Conservation (phyloP, 192 early-diverging fungal species). For the Backusella sp. region DNA sequence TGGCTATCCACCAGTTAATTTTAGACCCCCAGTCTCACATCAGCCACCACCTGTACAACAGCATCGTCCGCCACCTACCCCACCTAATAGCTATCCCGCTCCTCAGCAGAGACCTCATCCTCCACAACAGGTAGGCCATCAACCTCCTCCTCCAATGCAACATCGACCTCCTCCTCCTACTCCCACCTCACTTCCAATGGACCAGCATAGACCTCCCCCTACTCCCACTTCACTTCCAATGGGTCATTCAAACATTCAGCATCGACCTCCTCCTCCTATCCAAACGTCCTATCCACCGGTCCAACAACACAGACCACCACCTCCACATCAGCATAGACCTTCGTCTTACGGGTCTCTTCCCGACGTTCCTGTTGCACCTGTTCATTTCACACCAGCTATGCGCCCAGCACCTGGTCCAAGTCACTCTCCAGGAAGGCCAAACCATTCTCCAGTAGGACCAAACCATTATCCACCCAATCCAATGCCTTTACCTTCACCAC, state of each 20-base stretch:
- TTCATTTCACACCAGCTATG: background rate
- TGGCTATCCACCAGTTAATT: background rate
- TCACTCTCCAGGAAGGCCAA: background rate
- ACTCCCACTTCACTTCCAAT: background rate
- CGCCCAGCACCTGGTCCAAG: background rate
- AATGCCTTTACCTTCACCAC: conserved; percentile 1
- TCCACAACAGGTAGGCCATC: background rate
- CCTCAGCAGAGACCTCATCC: background rate
- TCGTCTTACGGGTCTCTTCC: background rate
- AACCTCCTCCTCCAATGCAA: background rate
- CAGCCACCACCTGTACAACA: background rate
- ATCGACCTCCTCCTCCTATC: background rate
- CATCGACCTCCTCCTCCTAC: background rate
- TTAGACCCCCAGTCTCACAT: conserved; percentile 16
- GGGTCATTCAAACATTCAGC: background rate
- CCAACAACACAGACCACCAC: background rate
- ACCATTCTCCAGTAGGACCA: background rate
- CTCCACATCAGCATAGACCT: background rate
- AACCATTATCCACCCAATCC: conserved; percentile 9
- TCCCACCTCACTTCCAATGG: background rate
- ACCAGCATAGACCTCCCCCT: background rate
- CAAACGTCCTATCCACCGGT: background rate
- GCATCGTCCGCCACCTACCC: background rate
- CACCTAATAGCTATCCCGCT: background rate
- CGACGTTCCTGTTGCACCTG: background rate